Percentiles rank a stretch among this genome's conserved stretches.
Conservation (phyloP, 805 yeast species). For the Teunomyces kruisii region DNA sequence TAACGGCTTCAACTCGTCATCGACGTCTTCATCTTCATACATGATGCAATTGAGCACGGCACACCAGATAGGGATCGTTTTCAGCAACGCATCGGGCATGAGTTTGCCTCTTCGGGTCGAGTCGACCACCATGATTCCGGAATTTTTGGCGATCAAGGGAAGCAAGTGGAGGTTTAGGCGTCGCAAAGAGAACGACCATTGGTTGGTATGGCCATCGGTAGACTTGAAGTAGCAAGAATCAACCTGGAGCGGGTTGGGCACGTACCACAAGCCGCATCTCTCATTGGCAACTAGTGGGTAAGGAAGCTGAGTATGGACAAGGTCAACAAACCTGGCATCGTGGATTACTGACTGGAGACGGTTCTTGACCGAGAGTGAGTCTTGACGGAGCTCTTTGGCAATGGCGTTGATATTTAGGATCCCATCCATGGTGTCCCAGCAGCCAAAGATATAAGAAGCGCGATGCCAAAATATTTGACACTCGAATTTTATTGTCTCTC, state of each 20-base stretch:
- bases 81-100: constrained; percentile 84
- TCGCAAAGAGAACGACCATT: constrained; percentile 77
- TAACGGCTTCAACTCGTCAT: constrained; percentile 3
- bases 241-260: constrained; percentile 39
- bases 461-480: too few species aligned
- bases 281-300: constrained; percentile 67
- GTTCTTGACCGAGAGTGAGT: constrained; percentile 52
- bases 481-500: too few species aligned
- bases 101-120: constrained; percentile 83
- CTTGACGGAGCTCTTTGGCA: constrained; percentile 47
- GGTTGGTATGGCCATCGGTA: constrained; percentile 84
- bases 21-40: constrained; percentile 28
- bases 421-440: constrained; percentile 1
- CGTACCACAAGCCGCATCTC: constrained; percentile 87
- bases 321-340: constrained; percentile 55
- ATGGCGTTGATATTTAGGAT: constrained; percentile 1
- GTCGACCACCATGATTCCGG: constrained; percentile 68
- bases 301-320: constrained; percentile 14
- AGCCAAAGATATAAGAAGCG: too few species aligned
- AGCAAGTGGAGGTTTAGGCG: constrained; percentile 74
- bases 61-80: constrained; percentile 91
- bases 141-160: constrained; percentile 38
- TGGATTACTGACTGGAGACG: constrained; percentile 69
- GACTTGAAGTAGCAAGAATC: constrained; percentile 78
- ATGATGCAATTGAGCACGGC: constrained; percentile 65